phyloP scores from a whole-genome alignment of 768 basidiomycete species.

The Leccinum rimulosum region DNA sequence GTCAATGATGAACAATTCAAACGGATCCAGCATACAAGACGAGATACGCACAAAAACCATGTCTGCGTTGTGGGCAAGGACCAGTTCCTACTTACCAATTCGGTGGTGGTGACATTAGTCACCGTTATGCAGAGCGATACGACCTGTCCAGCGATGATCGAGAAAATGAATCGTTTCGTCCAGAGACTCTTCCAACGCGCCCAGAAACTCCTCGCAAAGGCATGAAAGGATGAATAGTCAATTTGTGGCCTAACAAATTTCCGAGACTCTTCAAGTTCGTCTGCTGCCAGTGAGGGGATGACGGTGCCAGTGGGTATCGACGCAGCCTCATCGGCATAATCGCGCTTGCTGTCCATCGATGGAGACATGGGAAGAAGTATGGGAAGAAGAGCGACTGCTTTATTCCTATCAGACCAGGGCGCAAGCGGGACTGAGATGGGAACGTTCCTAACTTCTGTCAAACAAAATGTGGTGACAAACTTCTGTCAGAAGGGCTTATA shows the following conservation, averaged over 20 bases:
- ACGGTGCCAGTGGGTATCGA: background rate
- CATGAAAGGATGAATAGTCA: slow-evolving; percentile 56
- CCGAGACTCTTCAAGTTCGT: background rate
- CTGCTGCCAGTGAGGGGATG: background rate
- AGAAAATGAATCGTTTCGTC: slow-evolving; percentile 70
- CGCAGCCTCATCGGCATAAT: slow-evolving; percentile 12
- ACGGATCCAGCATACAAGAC: background rate
- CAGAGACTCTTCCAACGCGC: slow-evolving; percentile 71
- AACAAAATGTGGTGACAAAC: slow-evolving; percentile 10
- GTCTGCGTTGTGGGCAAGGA: slow-evolving; percentile 77
- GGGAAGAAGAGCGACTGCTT: background rate
- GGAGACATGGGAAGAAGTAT: slow-evolving; percentile 9
- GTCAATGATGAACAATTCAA: background rate
- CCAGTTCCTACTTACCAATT: slow-evolving; percentile 69
- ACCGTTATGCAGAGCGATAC: slow-evolving; percentile 87
- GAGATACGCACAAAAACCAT: slow-evolving; percentile 66
- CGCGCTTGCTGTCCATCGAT: slow-evolving; percentile 27
- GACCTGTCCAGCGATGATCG: slow-evolving; percentile 74
- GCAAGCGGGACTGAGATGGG: background rate
- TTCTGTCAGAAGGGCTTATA: slow-evolving; percentile 8
- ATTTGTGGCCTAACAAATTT: slow-evolving; percentile 52
- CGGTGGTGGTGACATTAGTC: slow-evolving; percentile 84
- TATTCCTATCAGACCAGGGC: slow-evolving; percentile 13
- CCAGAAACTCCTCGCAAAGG: slow-evolving; percentile 52
- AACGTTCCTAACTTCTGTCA: slow-evolving; percentile 2